Base-by-base conservation (phyloP, 768 basidiomycete genomes). In the Rhodotorula kratochvilovae region DNA sequence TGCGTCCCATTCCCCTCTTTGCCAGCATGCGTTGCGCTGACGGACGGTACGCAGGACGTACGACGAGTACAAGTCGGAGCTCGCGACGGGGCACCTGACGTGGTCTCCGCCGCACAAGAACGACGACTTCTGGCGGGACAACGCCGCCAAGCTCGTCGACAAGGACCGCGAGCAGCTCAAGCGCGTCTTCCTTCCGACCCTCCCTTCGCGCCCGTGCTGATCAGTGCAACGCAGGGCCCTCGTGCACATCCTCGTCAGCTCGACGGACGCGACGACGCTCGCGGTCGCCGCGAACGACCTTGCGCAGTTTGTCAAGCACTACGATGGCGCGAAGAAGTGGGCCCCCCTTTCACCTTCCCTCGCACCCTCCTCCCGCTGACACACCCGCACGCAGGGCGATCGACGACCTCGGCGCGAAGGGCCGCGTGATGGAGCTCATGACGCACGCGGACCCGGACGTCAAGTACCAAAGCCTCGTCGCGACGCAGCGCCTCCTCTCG, bases 101-200 rank as follows among this genome's bases (percentile, higher is more conserved):
- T 98, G 96, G 96, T 88, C 91, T 10, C 94, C 95, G 21, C 90
- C 92, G 17, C 96, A 99, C 78, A 91, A 93, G 78, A 94, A 91
- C 3, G 95, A 97, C 70, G 87, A 92, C 46, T 99, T 99, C 82
- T 99, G 96, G 96, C 91, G 90, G 78, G 92, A 94, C 82, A 97
- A 98, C 78, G 93, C 90, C 10, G 81, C 83, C 13, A 91, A 87
- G 78, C 81, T 98, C 54, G 91, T 92, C 74, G 93, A 97, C 72
- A 87, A 86, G 64, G 89, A 92, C 77, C 85, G 88, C 74, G 87
- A 89, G 77, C 89, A 91, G 69, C 84, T 98, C 68, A 93, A 89
- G 95, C 45, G 39, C 42, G 13, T 45, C n/a, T 10, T 27, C 48
- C 19, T 46, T 23, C 3, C 21, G 4, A 42, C 45, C 3, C 45